Evolutionary conservation across 306 rosid species (phyloP), one percentile per base, ranked within the genome.

Genomic region (Glycine soja): DNA sequence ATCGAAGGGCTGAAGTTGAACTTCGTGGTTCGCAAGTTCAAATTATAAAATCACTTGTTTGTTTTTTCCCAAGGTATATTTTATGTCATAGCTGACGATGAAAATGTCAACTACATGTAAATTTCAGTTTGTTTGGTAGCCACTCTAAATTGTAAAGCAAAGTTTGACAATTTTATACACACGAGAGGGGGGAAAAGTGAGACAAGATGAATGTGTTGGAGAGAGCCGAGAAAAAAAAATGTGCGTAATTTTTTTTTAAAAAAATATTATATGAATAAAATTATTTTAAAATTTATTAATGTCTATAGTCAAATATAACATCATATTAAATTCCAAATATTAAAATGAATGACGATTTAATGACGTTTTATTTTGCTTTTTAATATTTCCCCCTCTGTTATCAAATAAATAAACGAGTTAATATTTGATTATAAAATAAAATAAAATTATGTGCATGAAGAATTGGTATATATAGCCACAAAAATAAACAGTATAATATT

Each of bases 81-180:
- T 65, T 65, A 46, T 78, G 81, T 53, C 54, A 19, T 3, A 3
- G 43, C 11, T 62, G 19, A 38, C 70, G 6, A 34, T 13, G 3
- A 6, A 65, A 42, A 18, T 67, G n/a, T 67, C 70, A 36, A 36
- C 24, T 36, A 36, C 70, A 36, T 36, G 2, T 64, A 36, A 36
- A 14, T 6, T 12, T 63, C 10, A 63, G 18, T 63, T 34, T 36
- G 40, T 3, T 24, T 63, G 70, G 70, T 63, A 63, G 46, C 46
- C 70, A 30, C 47, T 36, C 46, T 34, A 14, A 34, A 64, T 62
- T 36, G 45, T 6, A 62, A 45, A 34, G 4, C 43, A 6, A 62
- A 5, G 69, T 63, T 63, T 63, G 19, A 63, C 45, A 63, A 63
- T 11, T 63, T 63, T 63, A 63, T 63, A 63, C 12, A 63, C 70